phyloP scores from a whole-genome alignment of 805 yeast species.

The Ogataea trehaloabstinens region DNA sequence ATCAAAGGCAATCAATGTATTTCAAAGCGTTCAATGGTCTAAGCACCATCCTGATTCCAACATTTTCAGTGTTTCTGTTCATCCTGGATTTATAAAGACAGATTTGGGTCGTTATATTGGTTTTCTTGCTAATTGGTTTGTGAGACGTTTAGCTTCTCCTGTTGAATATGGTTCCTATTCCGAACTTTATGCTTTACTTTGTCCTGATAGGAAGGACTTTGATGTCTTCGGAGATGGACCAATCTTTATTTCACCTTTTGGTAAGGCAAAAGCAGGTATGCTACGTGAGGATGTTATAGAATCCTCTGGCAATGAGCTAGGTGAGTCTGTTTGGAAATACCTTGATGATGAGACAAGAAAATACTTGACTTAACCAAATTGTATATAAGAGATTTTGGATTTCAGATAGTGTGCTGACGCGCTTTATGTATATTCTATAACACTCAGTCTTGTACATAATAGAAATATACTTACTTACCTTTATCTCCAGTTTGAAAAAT shows the following conservation, averaged over 20 bases:
- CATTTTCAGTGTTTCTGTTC: constrained; percentile 6
- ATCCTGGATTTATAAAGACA: constrained; percentile 6
- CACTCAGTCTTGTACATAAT: too few species aligned
- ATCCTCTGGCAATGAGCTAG: not conserved
- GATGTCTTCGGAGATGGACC: not conserved
- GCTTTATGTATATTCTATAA: too few species aligned
- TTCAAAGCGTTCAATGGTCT: constrained; percentile 5
- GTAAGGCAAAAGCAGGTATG: not conserved
- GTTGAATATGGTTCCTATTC: not conserved
- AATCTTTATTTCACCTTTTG: not conserved
- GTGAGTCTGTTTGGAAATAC: constrained; percentile 1
- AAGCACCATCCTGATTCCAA: constrained; percentile 9
- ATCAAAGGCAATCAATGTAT: constrained; percentile 5
- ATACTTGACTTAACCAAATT: constrained; percentile 1
- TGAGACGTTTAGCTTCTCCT: not conserved
- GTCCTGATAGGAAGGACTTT: not conserved
- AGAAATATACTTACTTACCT: too few species aligned
- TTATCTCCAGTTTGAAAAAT: too few species aligned
- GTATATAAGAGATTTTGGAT: too few species aligned
- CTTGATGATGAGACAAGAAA: not conserved
- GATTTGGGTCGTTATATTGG: not conserved
- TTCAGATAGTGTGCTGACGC: too few species aligned
- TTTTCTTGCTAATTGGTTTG: not conserved
- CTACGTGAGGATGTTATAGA: constrained; percentile 1
- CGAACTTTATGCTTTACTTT: constrained; percentile 1